These are phyloP conservation scores for Rhizopus arrhizus DNA, from an alignment of 371 early-diverging fungal genomes.

Conservation along the genomic window DNA sequence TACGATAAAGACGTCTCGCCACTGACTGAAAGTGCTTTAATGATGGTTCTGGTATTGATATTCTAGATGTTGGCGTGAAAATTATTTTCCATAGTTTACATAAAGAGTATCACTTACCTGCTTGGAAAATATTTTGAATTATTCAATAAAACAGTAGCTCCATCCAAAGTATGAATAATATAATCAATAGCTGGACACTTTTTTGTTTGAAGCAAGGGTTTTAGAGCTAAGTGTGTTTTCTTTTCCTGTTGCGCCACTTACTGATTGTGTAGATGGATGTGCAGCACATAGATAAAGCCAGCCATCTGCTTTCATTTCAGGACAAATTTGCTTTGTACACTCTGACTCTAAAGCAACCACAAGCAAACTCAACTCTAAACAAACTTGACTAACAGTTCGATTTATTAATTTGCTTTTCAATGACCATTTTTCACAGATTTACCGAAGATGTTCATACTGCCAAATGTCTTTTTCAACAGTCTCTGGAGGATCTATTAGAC, in stretches of 20 bases:
- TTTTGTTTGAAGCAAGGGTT: not conserved
- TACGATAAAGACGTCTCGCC: conserved; percentile 89
- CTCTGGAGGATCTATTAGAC: conserved; percentile 66
- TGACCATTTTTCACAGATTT: conserved; percentile 29
- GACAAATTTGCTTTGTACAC: conserved; percentile 81
- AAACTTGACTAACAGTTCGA: conserved; percentile 69
- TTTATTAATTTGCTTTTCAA: conserved; percentile 48
- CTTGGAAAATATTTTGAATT: conserved; percentile 79
- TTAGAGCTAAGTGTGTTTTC: not conserved
- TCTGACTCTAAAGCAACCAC: conserved; percentile 75
- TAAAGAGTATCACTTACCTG: conserved; percentile 40
- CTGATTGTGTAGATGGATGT: conserved; percentile 80
- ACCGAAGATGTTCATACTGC: conserved; percentile 91
- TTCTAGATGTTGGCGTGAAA: conserved; percentile 32
- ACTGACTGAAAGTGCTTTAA: conserved; percentile 85
- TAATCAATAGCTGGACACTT: conserved; percentile 94
- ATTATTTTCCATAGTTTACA: not conserved
- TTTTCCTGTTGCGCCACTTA: conserved; percentile 29
- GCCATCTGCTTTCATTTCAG: conserved; percentile 92
- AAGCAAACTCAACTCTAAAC: conserved; percentile 80
- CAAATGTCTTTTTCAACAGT: conserved; percentile 74
- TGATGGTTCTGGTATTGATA: conserved; percentile 73
- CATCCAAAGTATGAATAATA: conserved; percentile 89
- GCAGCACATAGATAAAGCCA: conserved; percentile 94
- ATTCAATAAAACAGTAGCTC: conserved; percentile 80